phyloP scores from a whole-genome alignment of 2,329 filamentous ascomycete species.

The Ophiostoma montium region DNA sequence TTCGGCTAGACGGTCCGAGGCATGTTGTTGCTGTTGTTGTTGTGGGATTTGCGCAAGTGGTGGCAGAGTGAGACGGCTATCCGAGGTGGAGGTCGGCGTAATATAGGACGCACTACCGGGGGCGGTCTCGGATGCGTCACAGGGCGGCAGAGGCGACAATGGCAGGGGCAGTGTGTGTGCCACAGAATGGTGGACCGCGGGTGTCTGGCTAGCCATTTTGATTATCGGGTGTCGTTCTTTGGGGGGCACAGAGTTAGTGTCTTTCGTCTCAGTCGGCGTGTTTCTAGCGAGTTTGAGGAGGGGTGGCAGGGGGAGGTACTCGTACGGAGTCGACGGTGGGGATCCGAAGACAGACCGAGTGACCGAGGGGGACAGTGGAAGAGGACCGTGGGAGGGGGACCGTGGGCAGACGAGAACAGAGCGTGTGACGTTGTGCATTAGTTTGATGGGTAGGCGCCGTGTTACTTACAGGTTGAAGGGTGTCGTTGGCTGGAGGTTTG shows the following conservation, averaged over 20 bases:
- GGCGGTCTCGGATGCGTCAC: neutral
- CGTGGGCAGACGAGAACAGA: neutral
- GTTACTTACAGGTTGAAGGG: neutral
- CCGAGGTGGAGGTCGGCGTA: neutral
- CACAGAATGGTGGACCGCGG: slow-evolving; percentile 35
- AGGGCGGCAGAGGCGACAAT: slow-evolving; percentile 1
- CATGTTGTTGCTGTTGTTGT: slow-evolving; percentile 18
- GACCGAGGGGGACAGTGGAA: no score
- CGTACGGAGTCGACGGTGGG: neutral
- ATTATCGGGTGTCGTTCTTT: neutral
- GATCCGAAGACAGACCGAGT: neutral
- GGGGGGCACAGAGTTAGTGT: neutral
- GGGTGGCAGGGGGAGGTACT: neutral
- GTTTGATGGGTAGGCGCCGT: neutral
- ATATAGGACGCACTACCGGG: neutral
- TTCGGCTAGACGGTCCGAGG: slow-evolving; percentile 4
- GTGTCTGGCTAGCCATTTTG: slow-evolving; percentile 20
- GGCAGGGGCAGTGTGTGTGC: slow-evolving; percentile 9
- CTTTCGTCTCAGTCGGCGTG: no score
- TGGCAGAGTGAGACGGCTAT: neutral
- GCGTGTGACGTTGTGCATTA: neutral
- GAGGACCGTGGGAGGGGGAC: neutral
- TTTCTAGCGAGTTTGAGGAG: slow-evolving; percentile 1
- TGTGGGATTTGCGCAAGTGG: neutral
- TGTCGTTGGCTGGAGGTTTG: neutral